A percentile compares a stretch with the other conserved stretches of the same genome.
Conservation (phyloP, 768 basidiomycete species). For the Auriscalpium vulgare region DNA sequence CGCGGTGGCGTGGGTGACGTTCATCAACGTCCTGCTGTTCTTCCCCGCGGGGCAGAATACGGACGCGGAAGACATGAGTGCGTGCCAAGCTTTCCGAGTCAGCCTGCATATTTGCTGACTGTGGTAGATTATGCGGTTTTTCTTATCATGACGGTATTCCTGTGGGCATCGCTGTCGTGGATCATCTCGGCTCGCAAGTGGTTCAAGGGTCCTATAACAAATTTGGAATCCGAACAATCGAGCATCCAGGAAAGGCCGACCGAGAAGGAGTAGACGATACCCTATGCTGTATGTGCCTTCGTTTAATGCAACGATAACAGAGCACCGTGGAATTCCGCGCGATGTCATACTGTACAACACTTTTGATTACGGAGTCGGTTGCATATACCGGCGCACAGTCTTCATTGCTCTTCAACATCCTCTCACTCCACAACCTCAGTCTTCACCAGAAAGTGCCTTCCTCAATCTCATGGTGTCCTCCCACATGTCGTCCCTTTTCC, state of each 20-base stretch:
- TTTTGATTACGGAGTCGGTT: no score
- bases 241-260: background rate
- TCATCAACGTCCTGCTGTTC: slow-evolving; percentile 50
- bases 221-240: slow-evolving; percentile 11
- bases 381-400: no score
- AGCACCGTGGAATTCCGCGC: no score
- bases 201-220: slow-evolving; percentile 62
- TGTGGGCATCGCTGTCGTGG: slow-evolving; percentile 61
- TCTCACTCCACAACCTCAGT: background rate
- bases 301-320: no score
- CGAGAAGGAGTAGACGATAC: background rate
- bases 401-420: no score
- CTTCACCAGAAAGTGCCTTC: slow-evolving; percentile 25
- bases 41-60: slow-evolving; percentile 25
- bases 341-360: no score
- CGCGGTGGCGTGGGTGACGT: slow-evolving; percentile 60
- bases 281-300: no score
- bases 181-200: slow-evolving; percentile 58
- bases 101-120: background rate
- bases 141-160: slow-evolving; percentile 54
- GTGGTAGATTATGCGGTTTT: slow-evolving; percentile 58
- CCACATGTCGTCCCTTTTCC: slow-evolving; percentile 51
- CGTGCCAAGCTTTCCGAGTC: slow-evolving; percentile 1
- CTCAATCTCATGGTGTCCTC: slow-evolving; percentile 35
- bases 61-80: slow-evolving; percentile 11